Evolutionary conservation across 2,329 filamentous ascomycete species (phyloP).

Genomic region (Fonsecaea erecta): DNA sequence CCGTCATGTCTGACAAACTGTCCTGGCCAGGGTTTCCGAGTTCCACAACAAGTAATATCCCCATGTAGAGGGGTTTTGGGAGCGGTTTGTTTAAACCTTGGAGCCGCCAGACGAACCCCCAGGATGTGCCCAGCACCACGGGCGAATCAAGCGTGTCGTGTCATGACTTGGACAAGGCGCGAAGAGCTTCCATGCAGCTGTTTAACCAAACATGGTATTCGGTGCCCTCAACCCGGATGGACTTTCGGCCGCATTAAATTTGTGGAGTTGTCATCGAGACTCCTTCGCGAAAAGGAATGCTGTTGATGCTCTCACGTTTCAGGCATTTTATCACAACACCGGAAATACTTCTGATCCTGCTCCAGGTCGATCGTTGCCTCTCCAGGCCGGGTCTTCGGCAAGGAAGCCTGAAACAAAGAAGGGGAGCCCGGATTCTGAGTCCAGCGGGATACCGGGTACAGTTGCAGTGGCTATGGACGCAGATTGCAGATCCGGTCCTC

Average conservation of each 20-base stretch:
- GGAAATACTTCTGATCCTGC: background rate
- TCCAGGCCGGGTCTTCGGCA: background rate
- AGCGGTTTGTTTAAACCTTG: slow-evolving; percentile 4
- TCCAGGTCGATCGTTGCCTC: background rate
- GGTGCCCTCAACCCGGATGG: background rate
- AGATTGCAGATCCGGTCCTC: background rate
- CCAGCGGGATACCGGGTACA: background rate
- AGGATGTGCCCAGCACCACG: background rate
- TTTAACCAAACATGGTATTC: slow-evolving; percentile 1
- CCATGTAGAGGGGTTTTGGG: background rate
- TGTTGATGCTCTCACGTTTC: background rate
- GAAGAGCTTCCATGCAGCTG: background rate
- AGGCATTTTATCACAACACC: background rate
- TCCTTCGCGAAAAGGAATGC: background rate
- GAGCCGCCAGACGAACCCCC: background rate
- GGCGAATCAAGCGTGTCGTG: slow-evolving; percentile 1
- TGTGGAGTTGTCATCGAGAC: background rate
- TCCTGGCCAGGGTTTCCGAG: background rate
- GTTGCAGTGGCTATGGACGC: background rate
- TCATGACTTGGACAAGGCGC: background rate
- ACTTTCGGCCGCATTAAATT: background rate
- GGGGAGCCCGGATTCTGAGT: background rate
- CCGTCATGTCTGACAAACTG: background rate
- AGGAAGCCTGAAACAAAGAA: background rate
- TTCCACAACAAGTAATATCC: background rate